Conservation (phyloP, 306 rosid genomes). For the Clitoria ternatea region DNA sequence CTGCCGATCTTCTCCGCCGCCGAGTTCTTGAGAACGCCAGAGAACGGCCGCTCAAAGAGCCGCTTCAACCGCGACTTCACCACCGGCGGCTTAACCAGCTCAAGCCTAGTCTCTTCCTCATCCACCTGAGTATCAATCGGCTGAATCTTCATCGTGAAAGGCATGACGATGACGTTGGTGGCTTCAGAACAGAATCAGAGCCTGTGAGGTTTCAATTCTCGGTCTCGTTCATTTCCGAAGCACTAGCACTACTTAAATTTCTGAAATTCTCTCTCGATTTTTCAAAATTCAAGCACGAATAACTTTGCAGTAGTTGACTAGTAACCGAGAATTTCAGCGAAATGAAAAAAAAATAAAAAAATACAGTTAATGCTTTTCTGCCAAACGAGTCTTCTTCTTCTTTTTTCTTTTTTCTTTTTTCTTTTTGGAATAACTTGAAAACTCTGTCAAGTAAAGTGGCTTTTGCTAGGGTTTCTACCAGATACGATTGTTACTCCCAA, state of each 20-base stretch:
- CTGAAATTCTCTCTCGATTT: conserved; percentile 30
- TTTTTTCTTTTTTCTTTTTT: conserved; percentile 29
- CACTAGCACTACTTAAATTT: conserved; percentile 21
- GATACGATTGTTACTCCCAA: conserved; percentile 16
- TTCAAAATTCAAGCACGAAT: conserved; percentile 36
- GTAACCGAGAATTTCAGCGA: not conserved
- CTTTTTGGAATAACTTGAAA: conserved; percentile 68
- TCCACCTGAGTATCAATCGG: conserved; percentile 58
- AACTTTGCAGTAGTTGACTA: conserved; percentile 20
- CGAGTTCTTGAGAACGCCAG: conserved; percentile 46
- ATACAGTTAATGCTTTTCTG: conserved; percentile 6
- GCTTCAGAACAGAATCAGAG: not conserved
- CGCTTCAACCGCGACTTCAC: conserved; percentile 73
- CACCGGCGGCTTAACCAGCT: conserved; percentile 60
- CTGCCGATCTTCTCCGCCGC: conserved; percentile 37
- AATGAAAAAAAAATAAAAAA: not conserved
- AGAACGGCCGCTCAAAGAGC: conserved; percentile 76
- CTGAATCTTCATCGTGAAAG: conserved; percentile 82
- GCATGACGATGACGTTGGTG: conserved; percentile 26
- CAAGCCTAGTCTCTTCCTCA: conserved; percentile 35
- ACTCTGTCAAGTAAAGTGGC: conserved; percentile 65
- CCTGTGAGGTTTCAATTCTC: not conserved
- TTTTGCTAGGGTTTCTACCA: conserved; percentile 58
- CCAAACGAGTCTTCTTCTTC: not conserved
- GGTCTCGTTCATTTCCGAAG: conserved; percentile 27